phyloP scores from a whole-genome alignment of 805 yeast genomes.

The Metschnikowia henanensis region DNA sequence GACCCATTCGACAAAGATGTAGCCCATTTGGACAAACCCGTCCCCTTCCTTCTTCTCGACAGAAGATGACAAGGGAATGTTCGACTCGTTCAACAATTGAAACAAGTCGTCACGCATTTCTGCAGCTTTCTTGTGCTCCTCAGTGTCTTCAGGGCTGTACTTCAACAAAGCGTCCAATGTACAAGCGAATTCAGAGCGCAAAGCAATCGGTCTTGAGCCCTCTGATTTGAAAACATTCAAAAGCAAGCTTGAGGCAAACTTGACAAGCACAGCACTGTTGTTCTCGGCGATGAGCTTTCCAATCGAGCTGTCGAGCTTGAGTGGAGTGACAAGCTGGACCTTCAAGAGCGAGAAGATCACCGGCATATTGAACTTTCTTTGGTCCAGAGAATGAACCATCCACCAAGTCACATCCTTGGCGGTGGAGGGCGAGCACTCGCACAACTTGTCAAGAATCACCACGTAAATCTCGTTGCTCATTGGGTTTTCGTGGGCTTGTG shows the following conservation, averaged over 20 bases:
- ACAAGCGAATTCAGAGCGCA: conserved; percentile 80
- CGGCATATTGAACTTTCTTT: conserved; percentile 77
- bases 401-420: conserved; percentile 93
- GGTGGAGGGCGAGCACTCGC: conserved; percentile 82
- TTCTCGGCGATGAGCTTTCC: conserved; percentile 54
- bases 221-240: conserved; percentile 45
- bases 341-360: conserved; percentile 74
- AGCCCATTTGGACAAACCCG: conserved; percentile 62
- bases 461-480: conserved; percentile 79
- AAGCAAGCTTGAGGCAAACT: conserved; percentile 69
- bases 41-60: conserved; percentile 15
- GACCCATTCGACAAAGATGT: conserved; percentile 92
- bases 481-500: conserved; percentile 59
- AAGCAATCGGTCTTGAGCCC: conserved; percentile 62
- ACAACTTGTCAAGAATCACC: conserved; percentile 74
- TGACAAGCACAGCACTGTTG: conserved; percentile 51
- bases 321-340: conserved; percentile 71
- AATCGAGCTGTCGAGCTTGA: conserved; percentile 74
- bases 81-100: conserved; percentile 30
- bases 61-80: conserved; percentile 19
- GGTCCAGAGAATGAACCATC: conserved; percentile 88
- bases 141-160: conserved; percentile 26
- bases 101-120: conserved; percentile 39
- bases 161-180: conserved; percentile 58
- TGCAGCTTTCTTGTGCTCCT: conserved; percentile 32